Percentiles rank a stretch among this genome's conserved stretches.
phyloP scores from a whole-genome alignment of 163 green algal species.

The Scenedesmus sp. region DNA sequence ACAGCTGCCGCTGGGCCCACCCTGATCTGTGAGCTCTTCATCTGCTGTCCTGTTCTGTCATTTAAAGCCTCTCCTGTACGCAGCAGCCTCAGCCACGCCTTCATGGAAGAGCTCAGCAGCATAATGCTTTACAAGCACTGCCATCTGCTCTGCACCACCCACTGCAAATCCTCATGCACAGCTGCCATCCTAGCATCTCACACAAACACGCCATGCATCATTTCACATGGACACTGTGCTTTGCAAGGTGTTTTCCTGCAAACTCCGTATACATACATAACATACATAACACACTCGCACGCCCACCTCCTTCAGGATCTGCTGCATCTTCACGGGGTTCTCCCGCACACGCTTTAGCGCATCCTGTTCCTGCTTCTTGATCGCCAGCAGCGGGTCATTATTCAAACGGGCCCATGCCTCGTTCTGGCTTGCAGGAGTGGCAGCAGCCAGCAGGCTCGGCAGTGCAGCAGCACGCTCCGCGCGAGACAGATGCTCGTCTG shows the following conservation, averaged over 20 bases:
- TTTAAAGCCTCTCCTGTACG: no score
- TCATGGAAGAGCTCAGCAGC: no score
- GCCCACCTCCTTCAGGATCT: conserved; percentile 81
- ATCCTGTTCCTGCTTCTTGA: conserved; percentile 87
- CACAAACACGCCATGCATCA: background rate
- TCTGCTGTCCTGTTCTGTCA: no score
- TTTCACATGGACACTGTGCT: no score
- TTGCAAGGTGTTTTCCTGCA: no score
- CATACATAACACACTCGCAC: background rate
- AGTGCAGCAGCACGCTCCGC: conserved; percentile 69
- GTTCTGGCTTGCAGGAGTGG: conserved; percentile 84
- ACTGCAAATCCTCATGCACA: background rate
- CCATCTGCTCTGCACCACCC: no score
- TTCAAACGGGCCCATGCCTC: conserved; percentile 92
- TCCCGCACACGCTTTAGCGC: conserved; percentile 75
- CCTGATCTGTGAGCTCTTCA: no score
- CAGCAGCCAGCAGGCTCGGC: conserved; percentile 75
- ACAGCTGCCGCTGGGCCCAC: no score
- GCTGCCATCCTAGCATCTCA: background rate
- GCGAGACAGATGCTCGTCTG: conserved; percentile 50
- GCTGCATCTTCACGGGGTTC: conserved; percentile 91
- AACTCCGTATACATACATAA: background rate
- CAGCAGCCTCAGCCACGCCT: no score
- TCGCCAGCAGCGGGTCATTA: conserved; percentile 91
- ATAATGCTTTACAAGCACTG: no score